Base-by-base conservation (phyloP, 2,329 filamentous ascomycete species). In the Graphiopsis chlorocephala region DNA sequence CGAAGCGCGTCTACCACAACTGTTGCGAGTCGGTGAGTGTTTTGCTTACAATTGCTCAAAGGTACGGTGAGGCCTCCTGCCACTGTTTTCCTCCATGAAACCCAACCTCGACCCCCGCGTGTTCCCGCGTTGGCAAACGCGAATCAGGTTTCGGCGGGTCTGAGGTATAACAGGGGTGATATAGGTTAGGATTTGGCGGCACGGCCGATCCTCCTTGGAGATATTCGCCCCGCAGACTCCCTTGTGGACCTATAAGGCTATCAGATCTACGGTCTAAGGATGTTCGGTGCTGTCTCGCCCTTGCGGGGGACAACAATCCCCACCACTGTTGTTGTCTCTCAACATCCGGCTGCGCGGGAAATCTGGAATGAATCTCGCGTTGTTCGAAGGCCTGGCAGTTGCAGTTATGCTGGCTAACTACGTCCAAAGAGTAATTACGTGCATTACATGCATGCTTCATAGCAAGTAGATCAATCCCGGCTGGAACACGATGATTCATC, bases 251-350 rank as follows among this genome's bases (percentile, higher is more conserved):
- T 61, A 31, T 50, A 45, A 62, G 47, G 45, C 60, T 52, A 42
- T 42, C 48, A 45, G 60, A 62, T 62, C 60, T 15, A 45, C 48
- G n/a, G 17, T 7, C 45, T 50, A 26, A 33, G 26, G 29, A 50
- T 33, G 26, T 28, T 28, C 23, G 11, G 35, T 35, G n/a, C 12
- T 23, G 45, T 33, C 35, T 58, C 35, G 28, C 48, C 23, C 23
- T 55, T 47, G 59, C 12, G 47, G 57, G 57, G 42, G 26, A 48
- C 7, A 29, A 20, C 15, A 28, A 62, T 42, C 26, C 42, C 60
- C 48, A 55, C 42, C 31, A 17, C 29, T 6, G 23, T 20, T 47
- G 48, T 15, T 62, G 60, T 62, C 48, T 62, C 60, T 62, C 60
- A 62, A 62, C 60, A 55, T 20, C 29, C 45, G n/a, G 35, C 42